phyloP scores from a whole-genome alignment of 1,284 basidiomycete genomes.

The Irpex rosettiformis region DNA sequence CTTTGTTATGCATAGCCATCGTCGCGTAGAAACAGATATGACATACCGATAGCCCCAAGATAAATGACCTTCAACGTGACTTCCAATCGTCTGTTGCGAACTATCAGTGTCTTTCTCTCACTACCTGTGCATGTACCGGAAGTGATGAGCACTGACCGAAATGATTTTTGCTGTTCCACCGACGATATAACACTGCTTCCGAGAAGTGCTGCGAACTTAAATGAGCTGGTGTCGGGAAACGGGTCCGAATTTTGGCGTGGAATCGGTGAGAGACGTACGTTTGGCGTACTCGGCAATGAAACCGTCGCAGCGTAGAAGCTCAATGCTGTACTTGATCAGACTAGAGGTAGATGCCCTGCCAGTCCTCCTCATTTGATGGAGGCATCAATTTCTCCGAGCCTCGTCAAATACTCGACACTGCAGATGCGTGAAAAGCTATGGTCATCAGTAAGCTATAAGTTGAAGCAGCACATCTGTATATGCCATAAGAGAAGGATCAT shows the following conservation, averaged over 20 bases:
- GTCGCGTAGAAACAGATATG: background rate
- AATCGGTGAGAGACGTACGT: background rate
- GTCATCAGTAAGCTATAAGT: too few relatives aligned
- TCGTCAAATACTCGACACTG: too few relatives aligned
- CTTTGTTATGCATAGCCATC: background rate
- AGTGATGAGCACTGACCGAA: background rate
- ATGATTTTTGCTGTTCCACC: background rate
- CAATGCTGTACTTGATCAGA: background rate
- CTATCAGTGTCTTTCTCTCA: background rate
- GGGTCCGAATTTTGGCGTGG: background rate
- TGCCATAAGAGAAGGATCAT: too few relatives aligned
- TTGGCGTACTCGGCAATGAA: too few relatives aligned
- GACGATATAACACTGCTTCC: background rate
- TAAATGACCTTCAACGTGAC: background rate
- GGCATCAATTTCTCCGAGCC: too few relatives aligned
- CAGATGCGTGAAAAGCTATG: too few relatives aligned
- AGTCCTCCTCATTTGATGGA: too few relatives aligned
- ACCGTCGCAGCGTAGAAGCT: too few relatives aligned
- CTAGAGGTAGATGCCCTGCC: too few relatives aligned
- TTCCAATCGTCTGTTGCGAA: background rate
- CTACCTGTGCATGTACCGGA: background rate
- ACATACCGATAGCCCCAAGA: background rate
- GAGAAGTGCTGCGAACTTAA: background rate
- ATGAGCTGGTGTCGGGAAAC: background rate
- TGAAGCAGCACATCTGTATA: too few relatives aligned